Conservation (phyloP, 306 rosid genomes). For the Luffa aegyptiaca region DNA sequence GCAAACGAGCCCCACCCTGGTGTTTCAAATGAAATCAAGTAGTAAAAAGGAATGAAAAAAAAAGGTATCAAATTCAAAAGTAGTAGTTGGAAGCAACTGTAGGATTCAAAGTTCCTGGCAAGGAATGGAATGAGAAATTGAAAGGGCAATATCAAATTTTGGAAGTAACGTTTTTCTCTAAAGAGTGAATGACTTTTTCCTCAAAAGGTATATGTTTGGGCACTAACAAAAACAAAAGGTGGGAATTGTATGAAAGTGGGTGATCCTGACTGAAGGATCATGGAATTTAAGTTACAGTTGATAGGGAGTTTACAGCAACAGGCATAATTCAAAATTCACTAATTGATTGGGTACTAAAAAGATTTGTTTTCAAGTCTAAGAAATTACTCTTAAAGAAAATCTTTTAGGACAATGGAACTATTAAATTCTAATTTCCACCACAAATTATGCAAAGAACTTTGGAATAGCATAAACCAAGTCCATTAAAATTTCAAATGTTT, state of each 20-base stretch:
- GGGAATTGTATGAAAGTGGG: constrained; percentile 4
- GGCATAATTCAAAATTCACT: not conserved
- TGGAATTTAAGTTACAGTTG: not conserved
- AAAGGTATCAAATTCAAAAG: not conserved
- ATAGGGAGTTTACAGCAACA: not conserved
- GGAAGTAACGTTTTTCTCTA: not conserved
- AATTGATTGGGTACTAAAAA: not conserved
- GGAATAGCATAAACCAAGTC: not conserved
- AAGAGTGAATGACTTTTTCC: not conserved
- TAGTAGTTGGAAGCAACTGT: not conserved
- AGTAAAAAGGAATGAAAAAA: not conserved
- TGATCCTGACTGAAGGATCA: not conserved
- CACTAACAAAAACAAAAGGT: not conserved
- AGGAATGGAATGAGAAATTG: constrained; percentile 6
- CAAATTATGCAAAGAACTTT: not conserved
- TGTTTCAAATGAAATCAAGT: not conserved
- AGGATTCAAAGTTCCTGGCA: not conserved
- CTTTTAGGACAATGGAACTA: not conserved
- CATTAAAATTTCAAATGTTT: not conserved
- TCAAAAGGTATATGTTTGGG: not conserved
- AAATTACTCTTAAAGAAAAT: not conserved
- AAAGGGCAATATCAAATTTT: not conserved
- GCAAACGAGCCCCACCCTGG: not conserved
- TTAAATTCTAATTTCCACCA: not conserved
- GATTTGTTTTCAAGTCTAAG: not conserved